A percentile compares a stretch with the other conserved stretches of the same genome.
phyloP scores from a whole-genome alignment of 306 rosid species.

The Rosa persica region DNA sequence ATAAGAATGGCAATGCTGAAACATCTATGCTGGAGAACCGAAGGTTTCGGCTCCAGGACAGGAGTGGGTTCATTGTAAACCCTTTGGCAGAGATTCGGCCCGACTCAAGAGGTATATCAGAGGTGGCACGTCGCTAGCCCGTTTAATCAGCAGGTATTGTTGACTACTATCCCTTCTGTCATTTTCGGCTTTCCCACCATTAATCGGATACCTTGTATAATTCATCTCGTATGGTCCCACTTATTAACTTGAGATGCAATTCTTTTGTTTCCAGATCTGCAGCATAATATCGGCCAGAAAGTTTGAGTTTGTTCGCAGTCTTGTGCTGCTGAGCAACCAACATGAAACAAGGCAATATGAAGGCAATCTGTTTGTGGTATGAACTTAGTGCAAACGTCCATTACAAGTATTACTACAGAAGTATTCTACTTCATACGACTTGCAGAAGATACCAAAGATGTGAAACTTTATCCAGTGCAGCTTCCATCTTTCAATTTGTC shows the following conservation, averaged over 20 bases:
- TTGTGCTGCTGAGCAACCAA: conserved; percentile 12
- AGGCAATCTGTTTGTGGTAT: conserved; percentile 19
- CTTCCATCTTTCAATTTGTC: conserved; percentile 23
- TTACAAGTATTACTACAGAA: background rate
- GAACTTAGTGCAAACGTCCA: background rate
- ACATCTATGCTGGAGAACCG: conserved; percentile 37
- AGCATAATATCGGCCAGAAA: conserved; percentile 26
- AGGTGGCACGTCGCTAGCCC: conserved; percentile 31
- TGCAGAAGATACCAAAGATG: background rate
- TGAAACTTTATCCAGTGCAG: conserved; percentile 11
- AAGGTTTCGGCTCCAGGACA: conserved; percentile 46
- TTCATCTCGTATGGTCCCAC: background rate
- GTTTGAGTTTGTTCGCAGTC: conserved; percentile 16
- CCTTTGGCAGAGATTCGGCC: conserved; percentile 74
- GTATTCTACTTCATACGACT: background rate
- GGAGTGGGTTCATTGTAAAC: conserved; percentile 79
- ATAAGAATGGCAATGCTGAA: conserved; percentile 42
- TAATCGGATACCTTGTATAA: background rate
- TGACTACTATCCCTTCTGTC: background rate
- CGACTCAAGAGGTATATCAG: conserved; percentile 37
- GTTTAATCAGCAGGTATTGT: conserved; percentile 36
- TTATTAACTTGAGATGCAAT: background rate
- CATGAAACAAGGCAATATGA: conserved; percentile 17
- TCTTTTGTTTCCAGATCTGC: conserved; percentile 24
- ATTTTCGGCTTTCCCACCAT: background rate